Conservation (phyloP, 2,329 filamentous ascomycete genomes). For the Apiospora rasikravindrae region DNA sequence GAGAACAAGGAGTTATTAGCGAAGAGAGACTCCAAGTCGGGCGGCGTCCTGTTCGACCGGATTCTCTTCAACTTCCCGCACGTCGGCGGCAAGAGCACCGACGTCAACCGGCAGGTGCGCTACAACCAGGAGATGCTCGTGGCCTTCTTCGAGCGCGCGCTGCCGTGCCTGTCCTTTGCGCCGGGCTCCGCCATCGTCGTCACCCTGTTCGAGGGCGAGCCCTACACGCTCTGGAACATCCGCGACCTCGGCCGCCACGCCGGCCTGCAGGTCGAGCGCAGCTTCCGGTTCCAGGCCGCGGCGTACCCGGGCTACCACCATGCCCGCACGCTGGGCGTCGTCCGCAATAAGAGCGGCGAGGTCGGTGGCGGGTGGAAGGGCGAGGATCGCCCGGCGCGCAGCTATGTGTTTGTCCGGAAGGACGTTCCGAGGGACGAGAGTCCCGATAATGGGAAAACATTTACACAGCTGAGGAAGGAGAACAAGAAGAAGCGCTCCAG, state of each 20-base stretch:
- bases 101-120: constrained; percentile 92
- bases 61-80: constrained; percentile 98
- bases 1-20: constrained; percentile 34
- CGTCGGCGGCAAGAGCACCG: constrained; percentile 87
- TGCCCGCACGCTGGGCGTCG: constrained; percentile 72
- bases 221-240: constrained; percentile 96
- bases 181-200: constrained; percentile 72
- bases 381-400: constrained; percentile 59
- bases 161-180: constrained; percentile 49
- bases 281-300: constrained; percentile 69
- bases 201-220: constrained; percentile 90
- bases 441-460: constrained; percentile 28
- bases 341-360: constrained; percentile 54
- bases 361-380: constrained; percentile 55
- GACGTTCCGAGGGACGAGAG: constrained; percentile 45
- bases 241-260: constrained; percentile 82
- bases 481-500: constrained; percentile 43
- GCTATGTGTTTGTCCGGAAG: constrained; percentile 67
- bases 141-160: constrained; percentile 65
- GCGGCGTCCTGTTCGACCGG: constrained; percentile 63
- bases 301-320: constrained; percentile 78
- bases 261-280: constrained; percentile 71
- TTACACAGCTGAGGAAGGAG: constrained; percentile 23
- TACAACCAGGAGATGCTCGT: constrained; percentile 84
- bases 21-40: constrained; percentile 33